Evolutionary conservation across 768 basidiomycete species (phyloP).

Genomic region (Mycena polygramma): DNA sequence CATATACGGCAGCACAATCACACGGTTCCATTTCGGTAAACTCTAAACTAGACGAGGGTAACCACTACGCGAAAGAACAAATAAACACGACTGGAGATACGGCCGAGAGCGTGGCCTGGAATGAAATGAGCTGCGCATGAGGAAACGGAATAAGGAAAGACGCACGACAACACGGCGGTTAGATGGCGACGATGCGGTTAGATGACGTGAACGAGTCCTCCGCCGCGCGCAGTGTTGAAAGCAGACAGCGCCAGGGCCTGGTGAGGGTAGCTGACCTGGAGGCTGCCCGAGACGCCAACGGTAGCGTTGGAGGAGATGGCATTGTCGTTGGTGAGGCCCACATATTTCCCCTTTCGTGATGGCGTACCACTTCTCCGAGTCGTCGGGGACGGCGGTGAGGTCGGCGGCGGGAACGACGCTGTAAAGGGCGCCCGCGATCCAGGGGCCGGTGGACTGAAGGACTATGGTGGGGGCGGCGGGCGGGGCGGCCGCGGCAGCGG

Average conservation of each 20-base stretch:
- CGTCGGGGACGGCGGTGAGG: slow-evolving; percentile 1
- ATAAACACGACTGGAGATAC: too few relatives aligned
- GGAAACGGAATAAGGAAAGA: neutral
- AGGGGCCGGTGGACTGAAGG: neutral
- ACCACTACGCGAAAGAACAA: too few relatives aligned
- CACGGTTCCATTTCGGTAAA: too few relatives aligned
- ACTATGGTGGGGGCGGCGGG: neutral
- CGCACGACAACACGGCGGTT: neutral
- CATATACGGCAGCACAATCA: too few relatives aligned
- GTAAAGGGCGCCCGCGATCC: neutral
- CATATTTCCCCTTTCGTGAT: neutral
- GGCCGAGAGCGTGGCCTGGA: too few relatives aligned
- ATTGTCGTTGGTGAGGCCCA: neutral
- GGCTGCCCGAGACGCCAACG: neutral
- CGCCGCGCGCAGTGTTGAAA: neutral
- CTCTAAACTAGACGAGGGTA: too few relatives aligned
- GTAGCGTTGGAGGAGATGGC: neutral
- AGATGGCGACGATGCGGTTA: too few relatives aligned
- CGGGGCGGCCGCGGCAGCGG: too few relatives aligned
- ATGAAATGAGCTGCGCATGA: neutral
- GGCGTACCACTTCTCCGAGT: neutral
- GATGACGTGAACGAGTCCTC: neutral
- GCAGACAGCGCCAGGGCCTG: neutral
- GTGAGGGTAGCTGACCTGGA: neutral
- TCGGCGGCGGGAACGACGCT: neutral